These are phyloP conservation scores for Spiraea crenata DNA, from an alignment of 331 rosid genomes.

Conservation along the genomic window DNA sequence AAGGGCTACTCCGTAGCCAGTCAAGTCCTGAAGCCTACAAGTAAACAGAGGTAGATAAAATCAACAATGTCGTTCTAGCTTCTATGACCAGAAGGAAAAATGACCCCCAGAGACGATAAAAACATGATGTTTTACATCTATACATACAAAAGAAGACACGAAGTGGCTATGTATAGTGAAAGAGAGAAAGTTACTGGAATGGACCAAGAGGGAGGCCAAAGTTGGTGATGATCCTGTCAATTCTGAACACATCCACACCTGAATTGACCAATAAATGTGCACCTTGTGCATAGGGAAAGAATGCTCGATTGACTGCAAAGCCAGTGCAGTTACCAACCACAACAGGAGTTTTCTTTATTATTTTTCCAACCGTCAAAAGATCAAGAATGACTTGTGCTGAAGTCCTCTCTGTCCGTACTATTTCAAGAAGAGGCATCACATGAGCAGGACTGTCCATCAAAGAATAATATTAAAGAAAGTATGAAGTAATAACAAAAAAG, in stretches of 20 bases:
- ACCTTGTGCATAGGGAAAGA: constrained; percentile 89
- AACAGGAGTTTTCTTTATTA: constrained; percentile 81
- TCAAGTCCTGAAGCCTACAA: constrained; percentile 88
- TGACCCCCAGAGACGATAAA: background rate
- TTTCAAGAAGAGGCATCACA: constrained; percentile 95
- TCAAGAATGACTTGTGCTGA: constrained; percentile 90
- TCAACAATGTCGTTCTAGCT: constrained; percentile 2
- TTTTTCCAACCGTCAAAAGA: constrained; percentile 78
- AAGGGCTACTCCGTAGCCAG: constrained; percentile 81
- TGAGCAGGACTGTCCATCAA: constrained; percentile 90
- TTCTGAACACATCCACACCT: constrained; percentile 81
- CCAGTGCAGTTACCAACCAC: constrained; percentile 99
- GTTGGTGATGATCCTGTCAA: constrained; percentile 65
- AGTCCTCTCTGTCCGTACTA: constrained; percentile 82
- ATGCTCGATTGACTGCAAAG: constrained; percentile 91
- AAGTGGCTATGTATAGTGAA: constrained; percentile 13
- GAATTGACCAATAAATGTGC: constrained; percentile 63
- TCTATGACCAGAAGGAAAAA: background rate
- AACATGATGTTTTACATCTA: background rate
- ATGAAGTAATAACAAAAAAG: constrained; percentile 9
- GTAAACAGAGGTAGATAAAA: constrained; percentile 18
- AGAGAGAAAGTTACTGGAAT: constrained; percentile 72
- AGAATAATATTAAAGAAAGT: constrained; percentile 32
- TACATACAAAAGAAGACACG: constrained; percentile 3
- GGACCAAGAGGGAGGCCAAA: constrained; percentile 98